A percentile compares a stretch with the other conserved stretches of the same genome.
phyloP scores from a whole-genome alignment of 805 yeast genomes.

The Monosporozyma solicola region DNA sequence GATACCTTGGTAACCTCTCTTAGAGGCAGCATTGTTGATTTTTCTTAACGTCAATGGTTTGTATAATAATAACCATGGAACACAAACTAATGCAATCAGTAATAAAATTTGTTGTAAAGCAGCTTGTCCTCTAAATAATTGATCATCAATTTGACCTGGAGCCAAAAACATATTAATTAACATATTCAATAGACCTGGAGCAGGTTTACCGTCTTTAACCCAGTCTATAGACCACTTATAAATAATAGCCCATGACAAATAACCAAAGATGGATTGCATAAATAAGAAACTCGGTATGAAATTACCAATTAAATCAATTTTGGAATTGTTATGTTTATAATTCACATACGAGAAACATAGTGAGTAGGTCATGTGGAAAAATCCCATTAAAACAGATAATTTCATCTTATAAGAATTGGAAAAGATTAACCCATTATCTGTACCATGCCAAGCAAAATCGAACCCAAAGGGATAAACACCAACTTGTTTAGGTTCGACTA shows the following conservation, averaged over 20 bases:
- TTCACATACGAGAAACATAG: slow-evolving; percentile 78
- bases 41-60: slow-evolving; percentile 72
- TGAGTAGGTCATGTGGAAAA: slow-evolving; percentile 87
- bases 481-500: slow-evolving; percentile 53
- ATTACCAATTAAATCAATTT: slow-evolving; percentile 81
- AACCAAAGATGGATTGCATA: slow-evolving; percentile 96
- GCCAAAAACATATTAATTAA: slow-evolving; percentile 89
- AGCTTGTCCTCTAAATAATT: slow-evolving; percentile 72
- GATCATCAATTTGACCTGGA: slow-evolving; percentile 82
- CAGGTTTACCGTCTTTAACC: slow-evolving; percentile 64
- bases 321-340: slow-evolving; percentile 55
- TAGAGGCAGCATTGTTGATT: slow-evolving; percentile 34
- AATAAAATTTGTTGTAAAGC: slow-evolving; percentile 64
- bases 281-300: slow-evolving; percentile 89
- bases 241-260: slow-evolving; percentile 72
- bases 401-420: slow-evolving; percentile 97
- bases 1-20: slow-evolving; percentile 35
- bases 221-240: slow-evolving; percentile 95
- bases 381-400: slow-evolving; percentile 89
- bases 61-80: slow-evolving; percentile 80
- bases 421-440: slow-evolving; percentile 84
- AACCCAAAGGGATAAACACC: slow-evolving; percentile 79
- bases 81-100: slow-evolving; percentile 73
- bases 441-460: slow-evolving; percentile 95
- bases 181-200: slow-evolving; percentile 93